Conservation (phyloP, 176 grass and related monocot species). For the Aegilops speltoides region DNA sequence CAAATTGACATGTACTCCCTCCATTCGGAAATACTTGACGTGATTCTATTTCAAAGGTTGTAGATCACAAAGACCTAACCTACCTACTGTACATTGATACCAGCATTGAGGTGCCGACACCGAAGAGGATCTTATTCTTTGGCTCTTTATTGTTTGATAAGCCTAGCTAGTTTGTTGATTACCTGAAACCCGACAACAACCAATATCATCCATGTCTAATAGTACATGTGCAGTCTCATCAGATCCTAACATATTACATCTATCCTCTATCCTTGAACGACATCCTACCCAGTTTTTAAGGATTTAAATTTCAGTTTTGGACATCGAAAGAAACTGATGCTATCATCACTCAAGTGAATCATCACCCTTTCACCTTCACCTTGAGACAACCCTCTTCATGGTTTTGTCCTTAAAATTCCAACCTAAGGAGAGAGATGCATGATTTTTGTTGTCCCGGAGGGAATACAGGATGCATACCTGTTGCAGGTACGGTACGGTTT, state of each 20-base stretch:
- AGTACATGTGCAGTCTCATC: not conserved
- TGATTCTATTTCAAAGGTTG: not conserved
- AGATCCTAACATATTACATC: slow-evolving; percentile 35
- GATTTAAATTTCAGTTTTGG: slow-evolving; percentile 28
- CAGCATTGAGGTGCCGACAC: slow-evolving; percentile 24
- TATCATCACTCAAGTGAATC: not conserved
- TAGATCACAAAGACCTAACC: slow-evolving; percentile 20
- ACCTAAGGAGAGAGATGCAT: too few relatives aligned
- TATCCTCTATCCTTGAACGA: not conserved
- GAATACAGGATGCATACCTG: too few relatives aligned
- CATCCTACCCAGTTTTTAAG: not conserved
- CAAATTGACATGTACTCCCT: too few relatives aligned
- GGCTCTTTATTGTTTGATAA: not conserved
- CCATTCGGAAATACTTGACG: too few relatives aligned
- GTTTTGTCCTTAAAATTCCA: not conserved
- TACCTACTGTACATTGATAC: slow-evolving; percentile 1
- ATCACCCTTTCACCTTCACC: slow-evolving; percentile 22
- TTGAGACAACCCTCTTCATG: slow-evolving; percentile 30
- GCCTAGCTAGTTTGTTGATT: not conserved
- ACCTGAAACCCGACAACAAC: slow-evolving; percentile 8
- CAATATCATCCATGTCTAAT: slow-evolving; percentile 13
- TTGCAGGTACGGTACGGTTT: too few relatives aligned
- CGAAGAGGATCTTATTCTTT: slow-evolving; percentile 27
- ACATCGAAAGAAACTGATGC: slow-evolving; percentile 16
- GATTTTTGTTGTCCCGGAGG: too few relatives aligned